Evolutionary conservation across 176 grass and related monocot species (phyloP).

Genomic region (Oryza punctata): DNA sequence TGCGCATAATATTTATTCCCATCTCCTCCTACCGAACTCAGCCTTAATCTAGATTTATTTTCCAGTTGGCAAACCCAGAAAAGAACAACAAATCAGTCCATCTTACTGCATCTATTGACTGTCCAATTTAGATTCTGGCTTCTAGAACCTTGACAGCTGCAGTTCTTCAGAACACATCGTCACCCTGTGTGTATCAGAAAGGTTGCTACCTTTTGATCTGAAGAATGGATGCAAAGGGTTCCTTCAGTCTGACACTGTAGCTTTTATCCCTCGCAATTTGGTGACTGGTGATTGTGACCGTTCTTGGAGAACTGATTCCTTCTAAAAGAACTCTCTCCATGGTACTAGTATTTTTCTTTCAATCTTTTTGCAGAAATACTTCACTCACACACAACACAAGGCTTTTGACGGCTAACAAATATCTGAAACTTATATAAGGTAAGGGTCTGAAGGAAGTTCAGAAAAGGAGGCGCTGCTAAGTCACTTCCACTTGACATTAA

Average conservation of each 20-base stretch:
- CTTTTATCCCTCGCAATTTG: not conserved
- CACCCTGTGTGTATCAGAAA: constrained; percentile 8
- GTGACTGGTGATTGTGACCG: not conserved
- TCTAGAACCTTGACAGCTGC: not conserved
- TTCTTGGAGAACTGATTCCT: not conserved
- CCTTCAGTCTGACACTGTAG: not conserved
- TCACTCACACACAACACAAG: not conserved
- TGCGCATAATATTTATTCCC: too few relatives aligned
- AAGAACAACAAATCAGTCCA: not conserved
- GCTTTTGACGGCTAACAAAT: not conserved
- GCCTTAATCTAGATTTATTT: not conserved
- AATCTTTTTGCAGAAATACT: not conserved
- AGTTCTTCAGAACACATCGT: not conserved
- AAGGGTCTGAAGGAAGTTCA: not conserved
- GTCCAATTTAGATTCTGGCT: not conserved
- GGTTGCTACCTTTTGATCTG: not conserved
- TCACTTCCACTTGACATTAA: constrained; percentile 21
- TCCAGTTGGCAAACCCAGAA: not conserved
- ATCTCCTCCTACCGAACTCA: too few relatives aligned
- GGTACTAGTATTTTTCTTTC: not conserved
- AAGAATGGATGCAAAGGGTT: not conserved
- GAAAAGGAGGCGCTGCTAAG: not conserved
- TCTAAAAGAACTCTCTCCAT: not conserved
- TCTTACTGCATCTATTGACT: not conserved
- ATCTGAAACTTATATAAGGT: constrained; percentile 8